Conservation (phyloP, 371 early-diverging fungal species). For the Furculomyces boomerangus region DNA sequence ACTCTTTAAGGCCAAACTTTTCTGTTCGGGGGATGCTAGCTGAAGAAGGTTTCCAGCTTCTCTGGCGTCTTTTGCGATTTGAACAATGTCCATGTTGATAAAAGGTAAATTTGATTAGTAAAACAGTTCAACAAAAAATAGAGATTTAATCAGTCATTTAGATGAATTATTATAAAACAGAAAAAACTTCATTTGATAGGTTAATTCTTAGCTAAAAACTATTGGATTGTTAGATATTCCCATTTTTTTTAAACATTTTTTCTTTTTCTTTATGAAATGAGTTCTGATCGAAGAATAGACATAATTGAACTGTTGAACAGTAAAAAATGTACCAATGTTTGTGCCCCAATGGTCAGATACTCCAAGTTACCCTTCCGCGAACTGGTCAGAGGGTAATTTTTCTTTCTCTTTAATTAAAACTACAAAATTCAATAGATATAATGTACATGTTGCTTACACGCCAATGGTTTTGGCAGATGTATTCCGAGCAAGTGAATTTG, state of each 20-base stretch:
- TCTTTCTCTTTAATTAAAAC: neutral
- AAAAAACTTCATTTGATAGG: too few species aligned
- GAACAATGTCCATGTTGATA: conserved; percentile 7
- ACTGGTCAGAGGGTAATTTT: conserved; percentile 51
- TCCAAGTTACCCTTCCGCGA: conserved; percentile 88
- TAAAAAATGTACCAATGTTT: conserved; percentile 34
- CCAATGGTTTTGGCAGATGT: conserved; percentile 96
- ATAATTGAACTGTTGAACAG: neutral
- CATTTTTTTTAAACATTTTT: too few species aligned
- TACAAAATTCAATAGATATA: conserved; percentile 53
- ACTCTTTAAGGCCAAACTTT: conserved; percentile 51
- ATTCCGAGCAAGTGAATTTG: conserved; percentile 61
- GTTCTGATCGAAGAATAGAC: too few species aligned
- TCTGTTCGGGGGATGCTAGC: conserved; percentile 49
- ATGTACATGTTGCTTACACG: conserved; percentile 84
- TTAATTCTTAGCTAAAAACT: too few species aligned
- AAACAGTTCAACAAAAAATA: too few species aligned
- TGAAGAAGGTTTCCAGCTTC: conserved; percentile 67
- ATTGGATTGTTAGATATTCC: too few species aligned
- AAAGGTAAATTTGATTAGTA: too few species aligned
- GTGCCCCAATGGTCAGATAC: conserved; percentile 96
- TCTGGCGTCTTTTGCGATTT: conserved; percentile 33
- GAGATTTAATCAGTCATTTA: too few species aligned
- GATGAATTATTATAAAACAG: too few species aligned
- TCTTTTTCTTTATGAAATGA: too few species aligned